Percentiles rank a stretch among this genome's conserved stretches.
Conservation (phyloP, 176 grass and related monocot genomes). For the Aegilops tauschii region DNA sequence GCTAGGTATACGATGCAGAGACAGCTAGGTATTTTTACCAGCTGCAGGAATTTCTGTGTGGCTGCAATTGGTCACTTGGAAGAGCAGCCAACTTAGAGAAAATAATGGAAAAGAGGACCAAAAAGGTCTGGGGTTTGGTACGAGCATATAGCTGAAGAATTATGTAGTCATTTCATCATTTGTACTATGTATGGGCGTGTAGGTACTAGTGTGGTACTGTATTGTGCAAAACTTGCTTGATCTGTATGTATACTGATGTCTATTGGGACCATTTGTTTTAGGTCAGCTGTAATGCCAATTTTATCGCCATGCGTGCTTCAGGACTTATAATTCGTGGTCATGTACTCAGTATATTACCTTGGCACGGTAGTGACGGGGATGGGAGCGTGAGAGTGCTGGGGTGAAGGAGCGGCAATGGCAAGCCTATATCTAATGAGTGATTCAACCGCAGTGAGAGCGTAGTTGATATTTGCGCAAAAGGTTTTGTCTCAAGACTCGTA, state of each 20-base stretch:
- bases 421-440: conserved; percentile 3
- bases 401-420: background rate
- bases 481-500: background rate
- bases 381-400: background rate
- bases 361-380: too few species aligned
- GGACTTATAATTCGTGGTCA: background rate
- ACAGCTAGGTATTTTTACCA: conserved; percentile 40
- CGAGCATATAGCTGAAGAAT: background rate
- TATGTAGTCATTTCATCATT: too few species aligned
- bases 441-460: conserved; percentile 9
- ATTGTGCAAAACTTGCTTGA: background rate
- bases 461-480: background rate
- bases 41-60: conserved; percentile 29
- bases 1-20: background rate
- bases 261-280: background rate
- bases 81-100: conserved; percentile 32
- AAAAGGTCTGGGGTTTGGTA: conserved; percentile 8
- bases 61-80: conserved; percentile 47
- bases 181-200: background rate
- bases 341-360: background rate
- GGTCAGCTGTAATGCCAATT: background rate
- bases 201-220: background rate
- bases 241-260: background rate
- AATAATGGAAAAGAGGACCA: background rate
- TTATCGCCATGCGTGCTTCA: background rate